Evolutionary conservation across 192 early-diverging fungal genomes (phyloP).

Genomic region (Rhizophagus clarus): DNA sequence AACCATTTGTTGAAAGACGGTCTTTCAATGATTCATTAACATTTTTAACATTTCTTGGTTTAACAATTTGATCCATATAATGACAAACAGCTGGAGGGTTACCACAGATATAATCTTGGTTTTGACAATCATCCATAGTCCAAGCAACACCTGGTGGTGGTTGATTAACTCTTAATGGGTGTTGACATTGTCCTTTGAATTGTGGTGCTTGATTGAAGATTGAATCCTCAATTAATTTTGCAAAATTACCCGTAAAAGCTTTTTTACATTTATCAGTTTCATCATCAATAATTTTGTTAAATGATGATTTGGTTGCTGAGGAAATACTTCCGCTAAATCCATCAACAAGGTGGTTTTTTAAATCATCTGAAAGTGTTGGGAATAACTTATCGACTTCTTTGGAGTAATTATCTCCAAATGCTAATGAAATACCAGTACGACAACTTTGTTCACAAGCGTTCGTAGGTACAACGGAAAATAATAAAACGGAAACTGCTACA

Average conservation of each 20-base stretch:
- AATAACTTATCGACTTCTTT: constrained; percentile 28
- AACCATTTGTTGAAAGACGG: not conserved
- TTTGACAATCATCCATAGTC: constrained; percentile 54
- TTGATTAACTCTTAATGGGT: constrained; percentile 50
- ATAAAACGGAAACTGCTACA: not conserved
- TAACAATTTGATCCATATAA: not conserved
- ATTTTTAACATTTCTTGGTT: not conserved
- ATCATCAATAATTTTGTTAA: constrained; percentile 32
- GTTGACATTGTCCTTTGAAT: constrained; percentile 63
- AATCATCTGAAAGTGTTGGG: constrained; percentile 25
- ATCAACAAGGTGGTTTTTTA: constrained; percentile 33
- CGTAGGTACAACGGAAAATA: not conserved
- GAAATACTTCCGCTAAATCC: constrained; percentile 34
- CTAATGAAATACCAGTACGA: constrained; percentile 48
- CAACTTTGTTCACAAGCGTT: constrained; percentile 55
- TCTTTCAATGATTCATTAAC: not conserved
- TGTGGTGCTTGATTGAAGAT: constrained; percentile 52
- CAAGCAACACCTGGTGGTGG: constrained; percentile 51
- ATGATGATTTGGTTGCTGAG: constrained; percentile 26
- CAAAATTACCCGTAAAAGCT: not conserved
- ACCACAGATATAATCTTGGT: constrained; percentile 61
- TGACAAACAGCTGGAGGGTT: constrained; percentile 63
- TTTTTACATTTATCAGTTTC: constrained; percentile 31
- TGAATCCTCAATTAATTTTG: constrained; percentile 36
- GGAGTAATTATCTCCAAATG: constrained; percentile 51